Evolutionary conservation across 768 basidiomycete genomes (phyloP).

Genomic region (Crassisporium funariophilum): DNA sequence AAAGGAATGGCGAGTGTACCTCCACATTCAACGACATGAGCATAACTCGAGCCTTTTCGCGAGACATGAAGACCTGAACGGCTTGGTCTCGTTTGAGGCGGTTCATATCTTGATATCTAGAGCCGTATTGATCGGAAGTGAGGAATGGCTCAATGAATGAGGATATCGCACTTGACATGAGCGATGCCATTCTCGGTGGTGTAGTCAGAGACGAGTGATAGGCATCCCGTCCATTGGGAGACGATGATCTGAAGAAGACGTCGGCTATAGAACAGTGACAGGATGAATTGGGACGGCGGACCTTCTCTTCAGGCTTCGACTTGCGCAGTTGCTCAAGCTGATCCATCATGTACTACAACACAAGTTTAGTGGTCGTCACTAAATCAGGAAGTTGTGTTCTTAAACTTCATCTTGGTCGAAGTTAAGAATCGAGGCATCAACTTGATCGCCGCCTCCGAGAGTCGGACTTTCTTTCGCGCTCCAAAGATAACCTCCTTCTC

Average conservation of each 20-base stretch:
- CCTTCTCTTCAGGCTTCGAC: conserved; percentile 63
- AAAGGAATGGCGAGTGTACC: conserved; percentile 31
- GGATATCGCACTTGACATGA: conserved; percentile 52
- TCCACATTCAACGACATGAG: conserved; percentile 67
- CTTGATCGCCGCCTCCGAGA: conserved; percentile 38
- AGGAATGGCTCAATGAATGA: background rate
- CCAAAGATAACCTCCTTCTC: conserved; percentile 46
- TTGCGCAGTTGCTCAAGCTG: conserved; percentile 45
- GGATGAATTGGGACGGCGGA: conserved; percentile 18
- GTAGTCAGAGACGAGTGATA: conserved; percentile 65
- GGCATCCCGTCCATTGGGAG: conserved; percentile 71
- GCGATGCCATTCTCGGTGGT: conserved; percentile 51
- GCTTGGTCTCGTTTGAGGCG: conserved; percentile 52
- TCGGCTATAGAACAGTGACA: background rate
- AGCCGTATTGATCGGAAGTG: background rate
- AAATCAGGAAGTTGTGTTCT: background rate
- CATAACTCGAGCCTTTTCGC: conserved; percentile 59
- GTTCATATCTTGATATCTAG: conserved; percentile 66
- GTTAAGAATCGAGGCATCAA: conserved; percentile 60
- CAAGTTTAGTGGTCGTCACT: background rate
- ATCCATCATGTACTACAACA: conserved; percentile 59
- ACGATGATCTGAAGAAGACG: conserved; percentile 54
- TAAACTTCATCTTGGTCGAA: conserved; percentile 72
- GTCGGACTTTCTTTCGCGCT: conserved; percentile 24
- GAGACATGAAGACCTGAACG: conserved; percentile 61